Base-by-base conservation (phyloP, 371 early-diverging fungal genomes). In the Chytridiales sp. region DNA sequence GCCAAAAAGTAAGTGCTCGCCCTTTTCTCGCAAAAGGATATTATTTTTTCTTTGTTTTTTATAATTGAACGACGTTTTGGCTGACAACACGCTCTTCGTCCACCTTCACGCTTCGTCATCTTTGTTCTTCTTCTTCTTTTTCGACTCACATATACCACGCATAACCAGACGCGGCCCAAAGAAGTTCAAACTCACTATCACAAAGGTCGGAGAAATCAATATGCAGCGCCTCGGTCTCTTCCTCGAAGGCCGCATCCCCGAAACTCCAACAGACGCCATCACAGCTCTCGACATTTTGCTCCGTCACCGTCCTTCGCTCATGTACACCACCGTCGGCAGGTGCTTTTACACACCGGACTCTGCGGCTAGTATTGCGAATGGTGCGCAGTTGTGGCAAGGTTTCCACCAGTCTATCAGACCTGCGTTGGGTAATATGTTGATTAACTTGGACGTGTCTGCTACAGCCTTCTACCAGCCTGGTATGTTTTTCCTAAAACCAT, bases 381-480 rank as follows among this genome's bases (percentile, higher is more conserved):
- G 92, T 26, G 78, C 87, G n/a, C 92, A 92, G 72, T 83, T 91
- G 4, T 93, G 94, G 93, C 86, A 87, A 62, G 97, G 97, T 11
- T 91, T 84, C 72, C 91, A 90, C 59, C 92, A 92, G 64, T 87
- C 89, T 26, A 83, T 91, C 22, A 78, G 88, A 6, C 88, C 94
- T 13, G 78, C 87, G 49, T 38, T 69, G 1, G 87, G 89, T 70
- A 77, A 70, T 55, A 74, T 90, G 68, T 72, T 86, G 51, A 74
- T 94, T 46, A 94, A 96, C 66, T 58, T 93, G 56, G 94, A 94
- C 70, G 86, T 91, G 0, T 85, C 88, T 5, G 89, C 92, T 0
- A 90, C 92, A 0, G 87, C 89, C 1, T 93, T 92, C 71, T 90
- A 85, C 56, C 83, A 89, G 60, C 70, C 87, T 2, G 89, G 89